Percentiles rank a stretch among this genome's conserved stretches.
Evolutionary conservation across 345 rosid species (phyloP).

Genomic region (Sonneratia alba): DNA sequence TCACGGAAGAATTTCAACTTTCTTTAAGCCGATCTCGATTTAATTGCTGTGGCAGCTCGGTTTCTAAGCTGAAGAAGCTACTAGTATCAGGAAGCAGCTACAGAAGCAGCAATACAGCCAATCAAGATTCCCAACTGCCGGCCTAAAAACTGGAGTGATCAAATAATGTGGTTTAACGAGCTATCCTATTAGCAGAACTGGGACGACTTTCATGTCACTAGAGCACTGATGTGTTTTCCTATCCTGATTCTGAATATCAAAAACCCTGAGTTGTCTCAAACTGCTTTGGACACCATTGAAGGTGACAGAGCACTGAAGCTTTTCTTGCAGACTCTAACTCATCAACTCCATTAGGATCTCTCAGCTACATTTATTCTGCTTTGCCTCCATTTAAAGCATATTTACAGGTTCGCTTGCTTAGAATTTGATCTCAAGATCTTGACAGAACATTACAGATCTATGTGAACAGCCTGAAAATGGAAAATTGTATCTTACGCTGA

Average conservation of each 20-base stretch:
- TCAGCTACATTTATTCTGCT: background rate
- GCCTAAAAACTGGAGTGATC: background rate
- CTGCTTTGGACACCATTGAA: background rate
- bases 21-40: background rate
- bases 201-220: background rate
- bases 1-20: background rate
- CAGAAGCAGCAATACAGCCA: conserved; percentile 14
- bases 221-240: background rate
- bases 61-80: conserved; percentile 26
- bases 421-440: no score
- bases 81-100: conserved; percentile 21
- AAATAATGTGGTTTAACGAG: background rate
- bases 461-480: no score
- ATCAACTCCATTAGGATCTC: background rate
- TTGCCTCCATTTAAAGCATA: no score
- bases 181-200: background rate
- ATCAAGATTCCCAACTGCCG: no score
- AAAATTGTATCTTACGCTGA: no score
- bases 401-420: no score
- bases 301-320: background rate
- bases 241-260: no score
- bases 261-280: background rate
- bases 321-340: background rate
- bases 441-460: no score
- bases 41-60: conserved; percentile 25